These are phyloP conservation scores for Angomonas desouzai DNA, from an alignment of 208 protist species.

Conservation along the genomic window DNA sequence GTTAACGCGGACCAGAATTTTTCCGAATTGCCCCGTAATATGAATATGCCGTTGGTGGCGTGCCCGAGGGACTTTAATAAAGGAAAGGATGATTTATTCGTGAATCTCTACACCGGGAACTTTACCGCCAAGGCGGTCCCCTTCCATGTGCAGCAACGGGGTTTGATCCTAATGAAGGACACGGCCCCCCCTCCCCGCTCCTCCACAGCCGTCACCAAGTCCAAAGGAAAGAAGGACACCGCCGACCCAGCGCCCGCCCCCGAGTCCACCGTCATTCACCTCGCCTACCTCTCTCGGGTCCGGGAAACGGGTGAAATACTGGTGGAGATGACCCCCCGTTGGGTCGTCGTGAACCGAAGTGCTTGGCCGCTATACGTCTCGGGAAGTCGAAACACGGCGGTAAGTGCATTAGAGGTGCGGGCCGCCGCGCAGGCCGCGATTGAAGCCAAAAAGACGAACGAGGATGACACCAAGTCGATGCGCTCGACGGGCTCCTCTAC, in stretches of 20 bases:
- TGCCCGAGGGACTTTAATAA: constrained; percentile 30
- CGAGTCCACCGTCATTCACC: constrained; percentile 37
- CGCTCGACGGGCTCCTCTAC: neutral
- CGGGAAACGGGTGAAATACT: constrained; percentile 51
- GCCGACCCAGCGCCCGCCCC: too few species aligned
- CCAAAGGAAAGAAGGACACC: neutral
- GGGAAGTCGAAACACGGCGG: constrained; percentile 30
- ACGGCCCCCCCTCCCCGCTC: too few species aligned
- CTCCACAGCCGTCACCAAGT: too few species aligned
- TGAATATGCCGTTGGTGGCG: constrained; percentile 53
- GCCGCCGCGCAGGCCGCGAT: constrained; percentile 22
- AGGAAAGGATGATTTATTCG: constrained; percentile 60
- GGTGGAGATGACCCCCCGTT: constrained; percentile 79
- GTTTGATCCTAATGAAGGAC: constrained; percentile 61
- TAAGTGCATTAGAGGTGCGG: constrained; percentile 29
- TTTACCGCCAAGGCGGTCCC: constrained; percentile 49
- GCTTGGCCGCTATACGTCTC: constrained; percentile 52
- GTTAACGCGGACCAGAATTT: constrained; percentile 41
- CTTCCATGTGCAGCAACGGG: constrained; percentile 75
- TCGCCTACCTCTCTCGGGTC: constrained; percentile 60
- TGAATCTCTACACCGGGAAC: constrained; percentile 45
- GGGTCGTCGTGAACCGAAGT: constrained; percentile 82
- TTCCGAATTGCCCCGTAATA: constrained; percentile 41
- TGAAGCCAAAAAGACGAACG: constrained; percentile 15
- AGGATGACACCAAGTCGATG: neutral